Evolutionary conservation across 2,329 filamentous ascomycete genomes (phyloP), one percentile per base, ranked within the genome.

Genomic region (Tolypocladium tropicale): DNA sequence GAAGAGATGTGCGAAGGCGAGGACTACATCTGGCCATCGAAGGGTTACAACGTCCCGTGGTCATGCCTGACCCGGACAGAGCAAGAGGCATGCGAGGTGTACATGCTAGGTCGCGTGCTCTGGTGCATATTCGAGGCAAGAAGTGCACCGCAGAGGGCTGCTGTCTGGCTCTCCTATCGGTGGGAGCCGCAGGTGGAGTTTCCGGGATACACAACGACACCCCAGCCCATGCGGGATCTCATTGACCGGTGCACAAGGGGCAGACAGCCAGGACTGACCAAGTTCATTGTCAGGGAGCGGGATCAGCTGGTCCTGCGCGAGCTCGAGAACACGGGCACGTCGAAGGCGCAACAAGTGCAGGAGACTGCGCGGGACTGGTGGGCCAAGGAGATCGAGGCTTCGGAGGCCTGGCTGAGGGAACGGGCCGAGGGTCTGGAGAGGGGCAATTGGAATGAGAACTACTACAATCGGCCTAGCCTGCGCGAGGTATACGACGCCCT

Each of bases 121-220:
- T 85, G 81, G 81, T 84, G 82, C 63, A 76, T 84, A 18, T 84
- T 84, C 56, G 82, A 85, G 64, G 80, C 79, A 23, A 76, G 78
- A 62, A 79, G 78, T 57, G 80, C 80, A 2, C 81, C 81, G 2
- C 79, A 84, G 61, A 74, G 74, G 58, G 76, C 77, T 2, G 77
- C 79, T 4, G 74, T 82, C 14, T 84, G 81, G 81, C 75, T 81
- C 59, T 84, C 81, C 50, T 84, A 84, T 64, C 71, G 70, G 18
- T 77, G 76, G 67, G 81, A 84, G 63, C 77, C 81, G 2, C 70
- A 76, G 18, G 68, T 80, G 14, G 79, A 82, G 64, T 85, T 84
- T 55, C 82, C 82, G 0, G 68, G 70, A 10, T 84, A 78, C 63
- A 68, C 66, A 2, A 68, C 66, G 33, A 81, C 80, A 6, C 80